Conservation (phyloP, 768 basidiomycete genomes). For the Coprinellus micaceus region DNA sequence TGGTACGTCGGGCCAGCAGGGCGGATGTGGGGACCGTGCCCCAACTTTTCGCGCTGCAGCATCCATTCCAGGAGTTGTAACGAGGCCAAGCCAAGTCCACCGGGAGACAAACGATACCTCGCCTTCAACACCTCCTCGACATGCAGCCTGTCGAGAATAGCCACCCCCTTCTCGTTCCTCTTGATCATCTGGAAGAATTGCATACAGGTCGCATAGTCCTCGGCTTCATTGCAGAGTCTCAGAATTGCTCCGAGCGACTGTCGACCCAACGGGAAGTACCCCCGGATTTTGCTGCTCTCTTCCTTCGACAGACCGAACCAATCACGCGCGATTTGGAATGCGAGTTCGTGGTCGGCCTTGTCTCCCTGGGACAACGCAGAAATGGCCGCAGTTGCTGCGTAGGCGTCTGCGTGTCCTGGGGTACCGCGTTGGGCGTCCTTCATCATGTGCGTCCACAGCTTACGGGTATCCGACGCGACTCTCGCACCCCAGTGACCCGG, state of each 20-base stretch:
- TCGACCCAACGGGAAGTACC: constrained; percentile 38
- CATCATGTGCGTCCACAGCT: constrained; percentile 66
- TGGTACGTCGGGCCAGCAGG: constrained; percentile 53
- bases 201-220: constrained; percentile 44
- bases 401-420: constrained; percentile 50
- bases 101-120: constrained; percentile 38
- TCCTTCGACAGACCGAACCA: constrained; percentile 59
- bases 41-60: constrained; percentile 49
- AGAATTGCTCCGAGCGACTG: constrained; percentile 54
- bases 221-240: constrained; percentile 48
- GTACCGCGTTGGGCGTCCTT: constrained; percentile 45
- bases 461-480: constrained; percentile 62
- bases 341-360: constrained; percentile 58
- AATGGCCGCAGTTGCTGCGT: constrained; percentile 49
- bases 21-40: constrained; percentile 42
- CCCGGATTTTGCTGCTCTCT: constrained; percentile 33
- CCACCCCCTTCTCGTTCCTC: constrained; percentile 37
- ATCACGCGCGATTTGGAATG: constrained; percentile 58
- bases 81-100: constrained; percentile 43
- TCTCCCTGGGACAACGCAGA: constrained; percentile 54
- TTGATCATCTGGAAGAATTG: constrained; percentile 62
- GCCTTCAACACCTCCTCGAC: constrained; percentile 62
- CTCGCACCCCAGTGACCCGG: constrained; percentile 29
- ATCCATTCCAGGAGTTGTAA: constrained; percentile 67
- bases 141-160: constrained; percentile 49